These are phyloP conservation scores for Marasmius oreades DNA, from an alignment of 1,284 basidiomycete species.

Conservation along the genomic window DNA sequence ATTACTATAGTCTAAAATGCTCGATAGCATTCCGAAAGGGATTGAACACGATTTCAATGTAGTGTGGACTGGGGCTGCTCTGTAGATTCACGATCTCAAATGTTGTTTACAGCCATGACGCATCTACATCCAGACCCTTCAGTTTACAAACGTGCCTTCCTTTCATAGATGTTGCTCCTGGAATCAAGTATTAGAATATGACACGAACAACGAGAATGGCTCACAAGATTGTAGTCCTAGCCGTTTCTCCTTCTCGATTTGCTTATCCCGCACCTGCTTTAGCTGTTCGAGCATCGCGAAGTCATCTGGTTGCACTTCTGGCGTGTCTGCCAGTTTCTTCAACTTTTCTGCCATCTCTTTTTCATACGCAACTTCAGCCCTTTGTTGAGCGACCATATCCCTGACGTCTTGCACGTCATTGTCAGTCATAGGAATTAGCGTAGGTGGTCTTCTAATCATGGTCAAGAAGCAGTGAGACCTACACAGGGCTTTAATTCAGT, in stretches of 20 bases:
- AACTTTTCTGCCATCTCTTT: conserved; percentile 39
- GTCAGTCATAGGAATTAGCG: conserved; percentile 70
- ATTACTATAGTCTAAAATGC: neutral
- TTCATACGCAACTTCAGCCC: conserved; percentile 37
- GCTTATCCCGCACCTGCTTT: conserved; percentile 20
- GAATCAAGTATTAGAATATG: neutral
- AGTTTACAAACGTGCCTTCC: neutral
- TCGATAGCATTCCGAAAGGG: conserved; percentile 13
- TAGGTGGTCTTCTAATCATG: conserved; percentile 76
- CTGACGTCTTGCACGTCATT: conserved; percentile 72
- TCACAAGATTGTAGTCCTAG: conserved; percentile 38
- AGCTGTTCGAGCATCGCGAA: conserved; percentile 37
- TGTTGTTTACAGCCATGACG: neutral
- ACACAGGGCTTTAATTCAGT: too few relatives aligned
- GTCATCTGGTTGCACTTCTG: conserved; percentile 36
- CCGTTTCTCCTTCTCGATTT: conserved; percentile 34
- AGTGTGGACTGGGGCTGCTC: conserved; percentile 6
- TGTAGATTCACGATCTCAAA: too few relatives aligned
- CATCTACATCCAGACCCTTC: neutral
- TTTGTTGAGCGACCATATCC: conserved; percentile 54
- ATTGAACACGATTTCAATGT: conserved; percentile 7
- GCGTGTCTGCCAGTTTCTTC: conserved; percentile 41
- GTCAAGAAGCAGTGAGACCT: neutral
- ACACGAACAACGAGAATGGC: neutral
- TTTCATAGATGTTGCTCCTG: neutral